A percentile compares a stretch with the other conserved stretches of the same genome.
Conservation (phyloP, 306 rosid species). For the Vicia sativa region DNA sequence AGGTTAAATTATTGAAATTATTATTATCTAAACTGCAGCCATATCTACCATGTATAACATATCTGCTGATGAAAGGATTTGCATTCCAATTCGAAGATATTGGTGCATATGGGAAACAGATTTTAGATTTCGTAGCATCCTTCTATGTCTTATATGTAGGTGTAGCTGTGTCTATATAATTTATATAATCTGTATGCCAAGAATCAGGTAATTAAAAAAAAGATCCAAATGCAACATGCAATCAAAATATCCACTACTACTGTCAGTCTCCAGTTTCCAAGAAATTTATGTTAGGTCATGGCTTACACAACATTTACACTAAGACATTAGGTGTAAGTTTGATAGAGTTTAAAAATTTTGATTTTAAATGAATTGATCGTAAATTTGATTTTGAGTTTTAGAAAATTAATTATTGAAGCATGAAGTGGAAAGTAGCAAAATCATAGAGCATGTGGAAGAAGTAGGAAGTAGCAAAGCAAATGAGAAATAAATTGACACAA, state of each 20-base stretch:
- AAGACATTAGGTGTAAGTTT: too few species aligned
- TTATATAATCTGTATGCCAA: slow-evolving; percentile 27
- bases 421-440: too few species aligned
- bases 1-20: too few species aligned
- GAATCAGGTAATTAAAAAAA: slow-evolving; percentile 30
- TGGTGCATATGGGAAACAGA: slow-evolving; percentile 14
- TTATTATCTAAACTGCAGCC: too few species aligned
- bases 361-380: too few species aligned
- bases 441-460: too few species aligned
- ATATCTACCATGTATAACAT: neutral
- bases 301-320: slow-evolving; percentile 2
- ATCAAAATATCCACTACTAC: slow-evolving; percentile 3
- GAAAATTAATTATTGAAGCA: too few species aligned
- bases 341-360: too few species aligned
- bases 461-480: too few species aligned
- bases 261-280: slow-evolving; percentile 34
- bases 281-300: slow-evolving; percentile 41
- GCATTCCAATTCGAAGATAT: slow-evolving; percentile 24
- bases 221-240: slow-evolving; percentile 20
- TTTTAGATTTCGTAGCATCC: slow-evolving; percentile 38
- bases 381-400: too few species aligned
- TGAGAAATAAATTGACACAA: too few species aligned
- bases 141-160: slow-evolving; percentile 24
- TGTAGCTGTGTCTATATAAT: neutral
- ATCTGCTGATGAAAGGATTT: slow-evolving; percentile 2